A percentile compares a stretch with the other conserved stretches of the same genome.
Evolutionary conservation across 1,284 basidiomycete species (phyloP).

Genomic region (Trichosporon sp.): DNA sequence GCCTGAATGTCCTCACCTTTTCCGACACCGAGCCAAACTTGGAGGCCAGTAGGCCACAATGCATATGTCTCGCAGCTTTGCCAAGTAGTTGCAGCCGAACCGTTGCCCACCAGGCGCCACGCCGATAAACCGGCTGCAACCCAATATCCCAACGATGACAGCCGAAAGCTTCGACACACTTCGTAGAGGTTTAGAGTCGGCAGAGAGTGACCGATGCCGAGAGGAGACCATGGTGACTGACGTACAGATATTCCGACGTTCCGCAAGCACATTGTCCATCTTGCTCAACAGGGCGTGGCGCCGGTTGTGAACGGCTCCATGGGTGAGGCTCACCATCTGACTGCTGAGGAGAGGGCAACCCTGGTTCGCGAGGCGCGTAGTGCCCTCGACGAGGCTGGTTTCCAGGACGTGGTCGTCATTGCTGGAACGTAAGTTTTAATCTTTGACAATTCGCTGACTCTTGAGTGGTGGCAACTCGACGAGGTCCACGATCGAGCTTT

Average conservation of each 20-base stretch:
- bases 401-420: conserved; percentile 69
- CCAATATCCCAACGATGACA: too few relatives aligned
- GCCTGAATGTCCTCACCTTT: not conserved
- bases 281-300: conserved; percentile 71
- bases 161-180: too few relatives aligned
- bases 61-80: too few relatives aligned
- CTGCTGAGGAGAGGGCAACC: conserved; percentile 68
- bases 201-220: too few relatives aligned
- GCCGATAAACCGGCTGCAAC: not conserved
- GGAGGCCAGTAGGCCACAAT: too few relatives aligned
- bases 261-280: conserved; percentile 69
- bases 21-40: not conserved
- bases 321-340: conserved; percentile 71
- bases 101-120: conserved; percentile 1
- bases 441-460: not conserved
- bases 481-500: conserved; percentile 73
- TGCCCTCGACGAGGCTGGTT: conserved; percentile 69
- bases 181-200: too few relatives aligned
- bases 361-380: conserved; percentile 72
- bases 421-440: conserved; percentile 66
- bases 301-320: conserved; percentile 71
- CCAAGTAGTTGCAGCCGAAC: not conserved
- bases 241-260: conserved; percentile 70
- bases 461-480: conserved; percentile 71
- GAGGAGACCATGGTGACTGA: conserved; percentile 11